Evolutionary conservation across 768 basidiomycete species (phyloP), one percentile per base, ranked within the genome.

Genomic region (Rhizopogon vulgaris): DNA sequence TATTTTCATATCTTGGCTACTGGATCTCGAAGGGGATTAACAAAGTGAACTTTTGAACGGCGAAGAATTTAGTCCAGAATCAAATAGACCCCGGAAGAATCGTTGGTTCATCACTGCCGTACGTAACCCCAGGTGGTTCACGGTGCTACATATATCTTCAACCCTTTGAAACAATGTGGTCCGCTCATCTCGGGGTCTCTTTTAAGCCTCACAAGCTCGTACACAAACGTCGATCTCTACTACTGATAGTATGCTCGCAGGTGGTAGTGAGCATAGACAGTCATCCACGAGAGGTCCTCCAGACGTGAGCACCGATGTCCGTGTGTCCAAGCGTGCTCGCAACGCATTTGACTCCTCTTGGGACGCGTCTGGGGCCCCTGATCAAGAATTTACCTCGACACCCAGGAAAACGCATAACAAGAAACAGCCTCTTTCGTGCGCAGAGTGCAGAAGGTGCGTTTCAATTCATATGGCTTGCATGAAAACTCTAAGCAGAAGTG

Each of bases 361-460:
- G 27, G 52, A 58, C 24, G 32, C 18, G 6, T 17, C 38, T 24
- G 28, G n/a, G 5, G 36, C 56, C 54, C 54, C 56, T 57, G 56
- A 34, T 34, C 32, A 57, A n/a, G 56, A 55, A 30, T 30, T 42
- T 22, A 25, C 15, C 36, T 18, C 50, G n/a, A 34, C 56, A 8
- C 30, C 48, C 38, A 56, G 51, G 40, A 59, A 59, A 37, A 49
- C 47, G 4, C 59, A 56, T 41, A 27, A 58, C 51, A 68, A 69
- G 60, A 68, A 68, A 58, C 65, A 78, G 34, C 79, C 81, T 24
- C 67, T 83, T 18, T 83, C 81, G 0, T 84, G 82, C 54, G 81
- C 80, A 56, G 82, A 83, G 67, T 84, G 82, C 62, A 69, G 82
- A 58, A 73, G 82, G 80, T 76, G 56, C 60, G 74, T 58, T n/a